phyloP scores from a whole-genome alignment of 805 yeast genomes.

The Wickerhamiella parazyma region DNA sequence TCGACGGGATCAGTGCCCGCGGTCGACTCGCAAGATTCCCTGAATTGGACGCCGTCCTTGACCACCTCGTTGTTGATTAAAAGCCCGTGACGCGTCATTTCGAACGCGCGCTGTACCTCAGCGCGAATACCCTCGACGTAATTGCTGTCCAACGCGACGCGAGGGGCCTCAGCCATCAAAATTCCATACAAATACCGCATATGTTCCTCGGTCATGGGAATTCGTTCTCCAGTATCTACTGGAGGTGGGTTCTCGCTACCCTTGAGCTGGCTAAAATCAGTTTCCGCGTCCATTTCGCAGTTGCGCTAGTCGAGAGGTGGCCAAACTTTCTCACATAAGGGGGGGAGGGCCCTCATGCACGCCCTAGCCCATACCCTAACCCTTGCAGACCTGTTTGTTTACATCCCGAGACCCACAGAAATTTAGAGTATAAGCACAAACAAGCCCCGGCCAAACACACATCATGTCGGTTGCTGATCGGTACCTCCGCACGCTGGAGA shows the following conservation, averaged over 20 bases:
- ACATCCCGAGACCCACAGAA: not conserved
- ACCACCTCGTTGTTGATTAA: conserved; percentile 41
- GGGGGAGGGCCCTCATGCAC: too few species aligned
- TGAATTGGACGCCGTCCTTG: conserved; percentile 13
- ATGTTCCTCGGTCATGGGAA: conserved; percentile 41
- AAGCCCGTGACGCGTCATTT: conserved; percentile 41
- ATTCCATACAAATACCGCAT: conserved; percentile 36
- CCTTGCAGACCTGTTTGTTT: not conserved
- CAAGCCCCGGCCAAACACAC: not conserved
- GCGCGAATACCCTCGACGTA: conserved; percentile 30
- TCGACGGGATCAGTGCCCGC: conserved; percentile 18
- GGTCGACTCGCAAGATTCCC: conserved; percentile 16
- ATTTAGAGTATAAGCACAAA: not conserved
- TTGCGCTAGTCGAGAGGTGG: not conserved
- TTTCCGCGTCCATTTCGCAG: not conserved
- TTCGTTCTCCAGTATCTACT: conserved; percentile 18
- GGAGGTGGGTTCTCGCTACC: not conserved
- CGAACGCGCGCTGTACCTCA: conserved; percentile 38
- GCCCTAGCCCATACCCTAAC: not conserved
- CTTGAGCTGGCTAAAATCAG: not conserved
- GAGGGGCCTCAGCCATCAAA: conserved; percentile 30
- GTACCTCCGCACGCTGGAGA: conserved; percentile 18
- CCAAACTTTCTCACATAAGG: too few species aligned
- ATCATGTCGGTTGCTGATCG: conserved; percentile 10
- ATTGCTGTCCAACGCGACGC: conserved; percentile 8